Percentiles rank a stretch among this genome's conserved stretches.
Conservation (phyloP, 768 basidiomycete species). For the Leucogyrophana mollusca region DNA sequence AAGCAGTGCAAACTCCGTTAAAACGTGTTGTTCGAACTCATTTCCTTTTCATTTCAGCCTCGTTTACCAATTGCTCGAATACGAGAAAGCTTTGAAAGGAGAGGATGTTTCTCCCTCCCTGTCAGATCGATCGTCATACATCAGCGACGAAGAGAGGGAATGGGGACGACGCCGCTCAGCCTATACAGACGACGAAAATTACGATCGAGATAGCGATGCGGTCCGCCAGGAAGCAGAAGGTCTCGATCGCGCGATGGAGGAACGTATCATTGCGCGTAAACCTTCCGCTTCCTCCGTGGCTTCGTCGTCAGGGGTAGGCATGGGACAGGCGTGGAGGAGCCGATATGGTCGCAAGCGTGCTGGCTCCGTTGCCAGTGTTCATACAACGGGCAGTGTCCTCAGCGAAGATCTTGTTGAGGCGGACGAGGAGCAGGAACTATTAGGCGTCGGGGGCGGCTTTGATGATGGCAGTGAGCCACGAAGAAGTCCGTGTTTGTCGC, state of each 20-base stretch:
- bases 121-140: slow-evolving; percentile 54
- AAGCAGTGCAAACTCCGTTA: slow-evolving; percentile 37
- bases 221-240: slow-evolving; percentile 78
- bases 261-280: slow-evolving; percentile 74
- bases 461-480: slow-evolving; percentile 35
- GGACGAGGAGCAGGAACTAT: slow-evolving; percentile 72
- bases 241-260: slow-evolving; percentile 86
- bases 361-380: slow-evolving; percentile 71
- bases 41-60: slow-evolving; percentile 48
- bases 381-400: slow-evolving; percentile 63
- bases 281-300: slow-evolving; percentile 63
- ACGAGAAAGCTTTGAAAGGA: slow-evolving; percentile 71
- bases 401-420: slow-evolving; percentile 83
- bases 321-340: slow-evolving; percentile 64
- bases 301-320: slow-evolving; percentile 54
- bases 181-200: slow-evolving; percentile 41
- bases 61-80: slow-evolving; percentile 92
- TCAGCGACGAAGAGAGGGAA: slow-evolving; percentile 72
- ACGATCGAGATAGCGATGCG: slow-evolving; percentile 53
- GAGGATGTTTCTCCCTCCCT: slow-evolving; percentile 46
- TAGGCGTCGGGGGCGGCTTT: slow-evolving; percentile 69
- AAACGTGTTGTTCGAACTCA: slow-evolving; percentile 19
- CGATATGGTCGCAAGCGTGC: slow-evolving; percentile 72
- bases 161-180: slow-evolving; percentile 70
- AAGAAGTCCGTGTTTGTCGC: slow-evolving; percentile 29